phyloP scores from a whole-genome alignment of 768 basidiomycete genomes.

The Boletellus emodensis region DNA sequence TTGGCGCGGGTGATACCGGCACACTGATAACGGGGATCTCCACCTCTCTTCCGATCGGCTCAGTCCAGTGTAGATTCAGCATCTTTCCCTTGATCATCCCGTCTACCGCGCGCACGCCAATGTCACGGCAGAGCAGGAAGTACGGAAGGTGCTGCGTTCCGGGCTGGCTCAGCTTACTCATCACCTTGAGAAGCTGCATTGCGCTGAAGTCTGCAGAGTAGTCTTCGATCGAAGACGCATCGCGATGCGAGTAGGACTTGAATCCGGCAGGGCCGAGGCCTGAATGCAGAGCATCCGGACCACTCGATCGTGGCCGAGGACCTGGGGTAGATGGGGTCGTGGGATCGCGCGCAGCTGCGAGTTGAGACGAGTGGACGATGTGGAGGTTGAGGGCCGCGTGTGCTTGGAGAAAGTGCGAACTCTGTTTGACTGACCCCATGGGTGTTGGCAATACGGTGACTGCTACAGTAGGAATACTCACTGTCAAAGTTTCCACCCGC shows the following conservation, averaged over 20 bases:
- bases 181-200: conserved; percentile 75
- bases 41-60: conserved; percentile 57
- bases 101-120: conserved; percentile 81
- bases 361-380: conserved; percentile 79
- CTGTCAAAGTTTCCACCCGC: conserved; percentile 68
- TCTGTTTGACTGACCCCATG: conserved; percentile 56
- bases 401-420: conserved; percentile 82
- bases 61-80: conserved; percentile 74
- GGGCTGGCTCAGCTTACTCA: conserved; percentile 68
- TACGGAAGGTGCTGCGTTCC: conserved; percentile 67
- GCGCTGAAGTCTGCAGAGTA: conserved; percentile 69
- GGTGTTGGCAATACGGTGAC: conserved; percentile 4
- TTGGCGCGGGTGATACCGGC: conserved; percentile 25
- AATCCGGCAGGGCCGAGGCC: conserved; percentile 59
- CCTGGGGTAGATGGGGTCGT: conserved; percentile 31
- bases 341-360: conserved; percentile 36
- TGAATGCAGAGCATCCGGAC: conserved; percentile 52
- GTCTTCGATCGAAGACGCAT: conserved; percentile 35
- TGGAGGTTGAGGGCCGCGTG: conserved; percentile 81
- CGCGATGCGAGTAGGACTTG: conserved; percentile 44
- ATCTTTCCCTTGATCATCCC: conserved; percentile 80
- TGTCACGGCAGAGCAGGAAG: conserved; percentile 75
- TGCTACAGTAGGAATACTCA: conserved; percentile 33
- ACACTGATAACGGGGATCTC: conserved; percentile 27
- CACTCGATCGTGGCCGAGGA: conserved; percentile 33